Base-by-base conservation (phyloP, 2,329 filamentous ascomycete species). In the Apiospora hydei region DNA sequence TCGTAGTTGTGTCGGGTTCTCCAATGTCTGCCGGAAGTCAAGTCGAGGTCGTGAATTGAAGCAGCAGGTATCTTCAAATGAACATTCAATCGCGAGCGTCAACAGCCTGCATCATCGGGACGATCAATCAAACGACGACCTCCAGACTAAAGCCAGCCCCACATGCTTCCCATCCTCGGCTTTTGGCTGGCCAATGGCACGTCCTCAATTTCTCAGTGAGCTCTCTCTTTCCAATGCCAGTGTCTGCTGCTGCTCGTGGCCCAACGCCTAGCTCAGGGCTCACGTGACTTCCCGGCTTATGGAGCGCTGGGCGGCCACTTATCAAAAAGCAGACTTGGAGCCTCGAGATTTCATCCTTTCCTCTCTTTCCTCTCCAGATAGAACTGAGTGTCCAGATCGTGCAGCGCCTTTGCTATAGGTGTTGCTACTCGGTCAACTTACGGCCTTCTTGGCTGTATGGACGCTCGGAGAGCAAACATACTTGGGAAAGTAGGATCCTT, bases 351-450 rank as follows among this genome's bases (percentile, higher is more conserved):
- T 71, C 71, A 74, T 51, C 71, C 70, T 72, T 74, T 74, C 76
- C 77, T 71, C 76, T 78, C 76, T 78, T 80, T 80, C 82, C 79
- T 81, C 79, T 81, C 83, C 83, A 88, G 85, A 88, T 88, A 89
- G 85, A 81, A 85, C 83, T 14, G 85, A 85, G 84, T 82, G 81
- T 83, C 83, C 83, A 76, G 77, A 77, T 75, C 75, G 76, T 75
- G 73, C 74, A 75, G 75, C 72, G 74, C 72, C 70, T 70, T 53
- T 44, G 41, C 69, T 47, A 73, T 74, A 66, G 76, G 72, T 74
- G 75, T 78, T 69, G 73, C 73, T 71, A 68, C 75, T 73, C 61
- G 51, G 70, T 74, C 78, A 57, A 49, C 47, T 16, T 47, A 6
- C 46, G 46, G 68, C 34, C 68, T 43, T 74, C 78, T 74, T 43